Base-by-base conservation (phyloP, 768 basidiomycete species). In the Rubroboletus pulcherrimus region DNA sequence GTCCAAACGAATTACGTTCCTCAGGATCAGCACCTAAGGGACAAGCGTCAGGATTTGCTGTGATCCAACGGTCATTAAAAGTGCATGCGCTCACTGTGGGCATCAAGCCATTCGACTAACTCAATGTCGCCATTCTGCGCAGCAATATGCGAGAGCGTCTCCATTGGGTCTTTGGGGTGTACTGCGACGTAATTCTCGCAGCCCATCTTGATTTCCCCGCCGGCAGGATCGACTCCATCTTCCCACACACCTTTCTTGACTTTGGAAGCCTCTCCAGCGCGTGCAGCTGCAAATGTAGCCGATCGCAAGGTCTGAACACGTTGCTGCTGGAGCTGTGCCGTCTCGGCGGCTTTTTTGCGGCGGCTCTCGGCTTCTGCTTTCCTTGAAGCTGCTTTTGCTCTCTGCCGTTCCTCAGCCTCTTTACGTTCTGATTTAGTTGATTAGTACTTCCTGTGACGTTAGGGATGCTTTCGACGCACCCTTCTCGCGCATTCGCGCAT, bases 111-210 rank as follows among this genome's bases (percentile, higher is more conserved):
- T 61, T 80, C 68, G 8, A 87, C 77, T 51, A 91, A 70, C 21
- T 78, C 79, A 7, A 71, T 60, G 70, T 90, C 79, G 10, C 83
- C 85, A 52, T 76, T 73, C 52, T 67, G 71, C 3, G 80, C 76
- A 49, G 81, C 84, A 54, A 92, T 86, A 62, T 91, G 89, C 51
- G 86, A 68, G 11, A 92, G 73, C 38, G 87, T 87, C 71, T 91
- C 84, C 59, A 74, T 71, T n/a, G 74, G 75, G 70, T 89, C 87
- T 54, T 75, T 62, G 11, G 82, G 81, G 5, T 59, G 57, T 11
- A 38, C 58, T 56, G 76, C 69, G 44, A 82, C 76, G 61, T 83
- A 83, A 49, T 73, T 75, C 43, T 80, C 78, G 60, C 80, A 79
- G 21, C 82, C 83, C 50, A 68, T 61, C 63, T 81, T 83, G 51